Evolutionary conservation across 164 flowering plant genomes (phyloP).

Genomic region (Brasenia schreberi): DNA sequence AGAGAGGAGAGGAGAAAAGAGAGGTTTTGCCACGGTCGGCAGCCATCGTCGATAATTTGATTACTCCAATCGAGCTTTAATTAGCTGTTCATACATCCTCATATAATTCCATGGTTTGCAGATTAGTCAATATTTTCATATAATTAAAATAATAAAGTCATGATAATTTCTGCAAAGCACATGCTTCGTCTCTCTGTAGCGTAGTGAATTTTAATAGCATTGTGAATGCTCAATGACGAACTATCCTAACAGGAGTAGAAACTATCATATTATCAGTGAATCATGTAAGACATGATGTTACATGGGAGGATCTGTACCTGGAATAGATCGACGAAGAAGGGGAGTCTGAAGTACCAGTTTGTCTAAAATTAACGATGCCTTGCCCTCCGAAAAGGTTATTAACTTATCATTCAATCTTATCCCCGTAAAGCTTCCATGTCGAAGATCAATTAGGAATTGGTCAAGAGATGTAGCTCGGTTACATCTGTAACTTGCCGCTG

Average conservation of each 20-base stretch:
- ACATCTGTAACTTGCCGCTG: constrained; percentile 50
- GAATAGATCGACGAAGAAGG: constrained; percentile 69
- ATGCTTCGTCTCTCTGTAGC: no score
- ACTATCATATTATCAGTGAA: constrained; percentile 26
- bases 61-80: no score
- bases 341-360: constrained; percentile 29
- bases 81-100: no score
- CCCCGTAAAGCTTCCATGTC: constrained; percentile 52
- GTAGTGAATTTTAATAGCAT: no score
- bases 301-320: constrained; percentile 47
- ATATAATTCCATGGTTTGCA: no score
- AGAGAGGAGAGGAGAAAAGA: not conserved
- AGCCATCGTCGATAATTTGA: no score
- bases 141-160: no score
- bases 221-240: no score
- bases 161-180: no score
- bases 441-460: constrained; percentile 22
- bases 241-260: constrained; percentile 7
- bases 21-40: not conserved
- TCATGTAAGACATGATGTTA: constrained; percentile 18
- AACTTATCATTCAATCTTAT: constrained; percentile 34
- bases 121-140: no score
- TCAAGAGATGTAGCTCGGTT: constrained; percentile 53
- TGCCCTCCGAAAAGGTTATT: constrained; percentile 10
- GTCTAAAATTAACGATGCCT: constrained; percentile 29